Evolutionary conservation across 768 basidiomycete species (phyloP).

Genomic region (Lentinula sp.): DNA sequence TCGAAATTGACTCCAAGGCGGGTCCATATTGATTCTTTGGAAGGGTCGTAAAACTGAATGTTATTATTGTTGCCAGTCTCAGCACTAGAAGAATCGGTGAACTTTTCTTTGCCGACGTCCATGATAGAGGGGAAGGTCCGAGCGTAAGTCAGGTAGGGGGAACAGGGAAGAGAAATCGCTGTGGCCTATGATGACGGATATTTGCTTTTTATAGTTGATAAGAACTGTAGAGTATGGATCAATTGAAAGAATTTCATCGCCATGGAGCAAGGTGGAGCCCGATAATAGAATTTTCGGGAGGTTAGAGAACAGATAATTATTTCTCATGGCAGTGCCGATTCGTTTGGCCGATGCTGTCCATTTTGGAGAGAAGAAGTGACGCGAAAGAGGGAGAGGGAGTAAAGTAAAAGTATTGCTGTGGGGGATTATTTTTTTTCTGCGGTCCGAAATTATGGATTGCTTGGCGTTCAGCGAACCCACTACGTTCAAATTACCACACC

Average conservation of each 20-base stretch:
- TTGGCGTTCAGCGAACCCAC: too few relatives aligned
- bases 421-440: too few relatives aligned
- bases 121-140: background rate
- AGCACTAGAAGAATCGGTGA: background rate
- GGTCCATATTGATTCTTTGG: conserved; percentile 39
- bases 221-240: background rate
- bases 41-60: conserved; percentile 36
- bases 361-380: too few relatives aligned
- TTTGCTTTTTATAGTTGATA: background rate
- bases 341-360: background rate
- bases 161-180: background rate
- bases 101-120: conserved; percentile 1
- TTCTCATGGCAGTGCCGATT: background rate
- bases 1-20: conserved; percentile 34
- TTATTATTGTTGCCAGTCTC: background rate
- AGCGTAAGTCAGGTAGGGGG: background rate
- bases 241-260: background rate
- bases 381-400: too few relatives aligned
- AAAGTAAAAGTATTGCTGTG: too few relatives aligned
- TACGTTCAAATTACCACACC: too few relatives aligned
- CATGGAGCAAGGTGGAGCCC: background rate
- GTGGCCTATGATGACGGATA: background rate
- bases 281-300: background rate
- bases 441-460: too few relatives aligned
- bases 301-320: background rate